Evolutionary conservation across 306 rosid genomes (phyloP).

Genomic region (Fragaria ananassa): DNA sequence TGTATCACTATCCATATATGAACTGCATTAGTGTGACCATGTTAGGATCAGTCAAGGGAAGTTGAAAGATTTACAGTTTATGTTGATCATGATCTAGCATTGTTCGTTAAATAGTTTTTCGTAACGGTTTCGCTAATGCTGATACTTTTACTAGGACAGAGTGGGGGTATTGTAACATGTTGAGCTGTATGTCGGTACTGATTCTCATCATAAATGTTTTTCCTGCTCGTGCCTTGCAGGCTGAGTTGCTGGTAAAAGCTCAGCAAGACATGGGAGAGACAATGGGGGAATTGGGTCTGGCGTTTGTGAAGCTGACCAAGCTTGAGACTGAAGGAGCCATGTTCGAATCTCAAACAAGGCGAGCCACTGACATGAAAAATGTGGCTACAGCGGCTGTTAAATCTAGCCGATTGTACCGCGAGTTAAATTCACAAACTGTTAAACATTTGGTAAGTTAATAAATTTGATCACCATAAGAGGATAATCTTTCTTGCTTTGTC

Average conservation of each 20-base stretch:
- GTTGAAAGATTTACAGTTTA: neutral
- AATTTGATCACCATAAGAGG: neutral
- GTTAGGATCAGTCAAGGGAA: neutral
- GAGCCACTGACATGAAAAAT: constrained; percentile 74
- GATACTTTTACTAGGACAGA: neutral
- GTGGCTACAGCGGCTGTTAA: constrained; percentile 83
- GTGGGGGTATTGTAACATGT: neutral
- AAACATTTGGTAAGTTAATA: constrained; percentile 71
- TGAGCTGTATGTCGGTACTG: neutral
- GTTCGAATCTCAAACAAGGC: constrained; percentile 55
- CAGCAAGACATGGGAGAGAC: constrained; percentile 92
- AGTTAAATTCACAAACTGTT: constrained; percentile 77
- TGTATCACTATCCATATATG: neutral
- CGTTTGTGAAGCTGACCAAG: constrained; percentile 70
- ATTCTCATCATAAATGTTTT: constrained; percentile 3
- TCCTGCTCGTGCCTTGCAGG: constrained; percentile 35
- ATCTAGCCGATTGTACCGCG: constrained; percentile 80
- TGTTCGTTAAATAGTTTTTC: neutral
- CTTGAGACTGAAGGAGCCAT: constrained; percentile 82
- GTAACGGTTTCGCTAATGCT: neutral
- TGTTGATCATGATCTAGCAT: neutral
- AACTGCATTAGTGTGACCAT: neutral
- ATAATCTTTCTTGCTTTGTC: neutral
- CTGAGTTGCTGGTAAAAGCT: constrained; percentile 80
- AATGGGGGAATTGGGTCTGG: constrained; percentile 77